Conservation (phyloP, 345 rosid species). For the Euclidium syriacum region DNA sequence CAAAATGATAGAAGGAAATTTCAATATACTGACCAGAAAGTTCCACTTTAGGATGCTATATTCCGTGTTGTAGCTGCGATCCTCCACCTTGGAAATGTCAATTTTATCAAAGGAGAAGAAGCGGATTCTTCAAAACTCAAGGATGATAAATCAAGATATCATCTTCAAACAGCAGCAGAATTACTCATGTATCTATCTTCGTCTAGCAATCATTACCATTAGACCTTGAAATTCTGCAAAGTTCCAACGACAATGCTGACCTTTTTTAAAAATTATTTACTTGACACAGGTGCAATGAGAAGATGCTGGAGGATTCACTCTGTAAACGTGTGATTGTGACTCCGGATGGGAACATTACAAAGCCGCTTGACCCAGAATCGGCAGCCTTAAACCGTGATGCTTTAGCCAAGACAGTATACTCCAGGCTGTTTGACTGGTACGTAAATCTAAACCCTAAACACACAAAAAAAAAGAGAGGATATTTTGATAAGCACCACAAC, state of each 20-base stretch:
- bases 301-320: slow-evolving; percentile 61
- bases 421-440: slow-evolving; percentile 72
- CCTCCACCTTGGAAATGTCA: slow-evolving; percentile 71
- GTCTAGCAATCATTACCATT: background rate
- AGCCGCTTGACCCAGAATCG: slow-evolving; percentile 60
- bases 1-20: background rate
- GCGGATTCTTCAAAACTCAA: slow-evolving; percentile 63
- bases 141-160: slow-evolving; percentile 58
- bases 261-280: background rate
- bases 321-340: slow-evolving; percentile 79
- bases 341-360: slow-evolving; percentile 68
- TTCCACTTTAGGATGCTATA: slow-evolving; percentile 53
- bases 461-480: background rate
- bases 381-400: slow-evolving; percentile 63
- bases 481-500: background rate
- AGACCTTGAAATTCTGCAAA: background rate
- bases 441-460: slow-evolving; percentile 20
- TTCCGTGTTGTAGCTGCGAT: slow-evolving; percentile 71
- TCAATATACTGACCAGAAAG: slow-evolving; percentile 2
- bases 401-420: slow-evolving; percentile 64
- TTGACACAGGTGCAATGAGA: slow-evolving; percentile 55
- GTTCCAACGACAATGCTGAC: slow-evolving; percentile 1
- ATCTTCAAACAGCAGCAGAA: slow-evolving; percentile 63
- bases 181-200: slow-evolving; percentile 46
- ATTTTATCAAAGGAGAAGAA: slow-evolving; percentile 62